These are phyloP conservation scores for Nigrospora osmanthi DNA, from an alignment of 2,329 filamentous ascomycete genomes.

Conservation along the genomic window DNA sequence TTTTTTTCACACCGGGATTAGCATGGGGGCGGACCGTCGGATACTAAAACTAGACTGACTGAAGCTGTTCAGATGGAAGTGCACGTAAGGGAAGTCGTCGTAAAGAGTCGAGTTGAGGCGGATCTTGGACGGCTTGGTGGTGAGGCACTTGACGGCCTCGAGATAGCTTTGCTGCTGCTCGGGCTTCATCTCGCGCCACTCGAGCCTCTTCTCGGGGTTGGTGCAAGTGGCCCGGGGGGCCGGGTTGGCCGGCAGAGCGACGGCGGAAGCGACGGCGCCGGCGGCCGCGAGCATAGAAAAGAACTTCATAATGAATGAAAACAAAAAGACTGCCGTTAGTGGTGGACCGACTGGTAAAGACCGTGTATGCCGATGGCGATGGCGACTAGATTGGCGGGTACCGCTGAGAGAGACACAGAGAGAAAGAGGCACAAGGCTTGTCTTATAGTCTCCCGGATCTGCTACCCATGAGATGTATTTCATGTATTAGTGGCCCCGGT, in stretches of 20 bases:
- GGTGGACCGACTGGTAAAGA: too few species aligned
- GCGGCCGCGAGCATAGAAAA: not conserved
- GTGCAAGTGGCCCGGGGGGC: not conserved
- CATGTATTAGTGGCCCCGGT: too few species aligned
- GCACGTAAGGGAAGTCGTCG: conserved; percentile 23
- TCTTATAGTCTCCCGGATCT: too few species aligned
- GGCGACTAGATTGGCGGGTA: too few species aligned
- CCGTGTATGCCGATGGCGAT: too few species aligned
- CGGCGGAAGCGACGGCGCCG: not conserved
- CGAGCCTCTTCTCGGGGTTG: not conserved
- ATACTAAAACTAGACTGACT: not conserved
- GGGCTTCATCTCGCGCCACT: conserved; percentile 8
- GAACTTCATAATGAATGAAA: not conserved
- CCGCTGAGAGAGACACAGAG: too few species aligned
- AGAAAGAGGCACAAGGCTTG: too few species aligned
- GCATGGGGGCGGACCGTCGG: not conserved
- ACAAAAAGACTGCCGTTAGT: too few species aligned
- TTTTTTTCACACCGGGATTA: not conserved
- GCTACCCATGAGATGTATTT: too few species aligned
- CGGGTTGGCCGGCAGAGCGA: not conserved
- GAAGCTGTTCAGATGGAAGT: conserved; percentile 6
- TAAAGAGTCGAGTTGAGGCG: conserved; percentile 15
- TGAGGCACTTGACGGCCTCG: conserved; percentile 19
- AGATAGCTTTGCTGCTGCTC: conserved; percentile 12
- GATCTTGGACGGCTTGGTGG: conserved; percentile 14